Evolutionary conservation across 345 rosid genomes (phyloP).

Genomic region (Dipteronia dyeriana): DNA sequence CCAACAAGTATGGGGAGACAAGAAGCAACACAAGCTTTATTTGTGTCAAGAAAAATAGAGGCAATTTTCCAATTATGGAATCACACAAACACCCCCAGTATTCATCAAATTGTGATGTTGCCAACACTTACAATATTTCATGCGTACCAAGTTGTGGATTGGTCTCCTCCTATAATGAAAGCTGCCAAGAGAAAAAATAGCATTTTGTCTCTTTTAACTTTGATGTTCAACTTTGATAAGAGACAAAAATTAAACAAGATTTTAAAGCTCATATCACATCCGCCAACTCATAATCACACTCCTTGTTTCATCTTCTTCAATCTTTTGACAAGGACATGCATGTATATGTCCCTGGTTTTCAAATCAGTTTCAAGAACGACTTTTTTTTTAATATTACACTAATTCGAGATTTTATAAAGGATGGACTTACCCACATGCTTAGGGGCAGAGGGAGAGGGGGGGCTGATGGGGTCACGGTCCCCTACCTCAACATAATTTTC

Average conservation of each 20-base stretch:
- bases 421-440: no score
- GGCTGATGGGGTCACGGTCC: no score
- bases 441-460: no score
- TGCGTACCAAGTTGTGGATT: background rate
- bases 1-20: background rate
- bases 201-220: constrained; percentile 4
- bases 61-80: background rate
- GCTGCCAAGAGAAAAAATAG: background rate
- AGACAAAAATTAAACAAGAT: background rate
- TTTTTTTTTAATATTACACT: no score
- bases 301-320: background rate
- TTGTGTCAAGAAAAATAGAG: background rate
- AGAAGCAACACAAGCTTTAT: background rate
- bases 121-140: background rate
- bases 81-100: background rate
- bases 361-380: background rate
- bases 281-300: background rate
- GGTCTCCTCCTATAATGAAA: background rate
- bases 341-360: background rate
- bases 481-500: no score
- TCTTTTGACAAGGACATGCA: background rate
- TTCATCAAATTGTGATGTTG: background rate
- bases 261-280: background rate
- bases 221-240: background rate
- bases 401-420: no score